Evolutionary conservation across 495 filamentous ascomycete genomes (phyloP).

Genomic region (Podospora tetraspora): DNA sequence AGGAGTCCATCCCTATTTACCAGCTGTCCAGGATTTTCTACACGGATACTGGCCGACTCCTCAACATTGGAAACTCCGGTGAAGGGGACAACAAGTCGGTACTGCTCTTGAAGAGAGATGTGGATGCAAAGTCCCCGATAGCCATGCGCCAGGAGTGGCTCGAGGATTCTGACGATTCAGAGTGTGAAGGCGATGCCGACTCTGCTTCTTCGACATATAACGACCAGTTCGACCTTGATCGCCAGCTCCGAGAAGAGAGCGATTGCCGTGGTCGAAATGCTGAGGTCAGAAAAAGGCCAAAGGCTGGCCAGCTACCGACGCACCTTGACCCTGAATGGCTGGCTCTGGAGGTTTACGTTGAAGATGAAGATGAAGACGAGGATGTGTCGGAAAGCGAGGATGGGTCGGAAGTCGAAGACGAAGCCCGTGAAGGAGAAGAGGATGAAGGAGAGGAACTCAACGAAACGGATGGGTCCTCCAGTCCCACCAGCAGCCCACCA

Average conservation of each 20-base stretch:
- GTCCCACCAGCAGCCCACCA: neutral
- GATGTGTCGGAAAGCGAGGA: conserved; percentile 27
- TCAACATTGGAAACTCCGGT: conserved; percentile 77
- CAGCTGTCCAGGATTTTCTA: conserved; percentile 97
- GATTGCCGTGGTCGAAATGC: conserved; percentile 6
- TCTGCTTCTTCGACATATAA: conserved; percentile 19
- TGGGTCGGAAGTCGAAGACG: conserved; percentile 21
- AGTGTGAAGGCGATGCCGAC: conserved; percentile 1
- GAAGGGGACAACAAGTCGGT: conserved; percentile 79
- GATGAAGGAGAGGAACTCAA: neutral
- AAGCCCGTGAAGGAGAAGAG: neutral
- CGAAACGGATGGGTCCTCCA: neutral
- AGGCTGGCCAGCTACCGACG: conserved; percentile 61
- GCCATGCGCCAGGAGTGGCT: conserved; percentile 21
- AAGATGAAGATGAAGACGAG: conserved; percentile 54
- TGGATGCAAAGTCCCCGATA: conserved; percentile 68
- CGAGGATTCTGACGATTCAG: conserved; percentile 12
- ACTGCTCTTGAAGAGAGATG: conserved; percentile 78
- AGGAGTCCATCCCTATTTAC: conserved; percentile 80
- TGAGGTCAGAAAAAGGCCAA: conserved; percentile 22
- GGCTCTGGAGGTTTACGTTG: conserved; percentile 80
- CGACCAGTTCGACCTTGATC: conserved; percentile 60
- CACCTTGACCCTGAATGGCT: conserved; percentile 94
- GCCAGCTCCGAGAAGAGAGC: conserved; percentile 56
- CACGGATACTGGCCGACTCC: conserved; percentile 87